Evolutionary conservation across 192 early-diverging fungal species (phyloP).

Genomic region (Dissophora ornata): DNA sequence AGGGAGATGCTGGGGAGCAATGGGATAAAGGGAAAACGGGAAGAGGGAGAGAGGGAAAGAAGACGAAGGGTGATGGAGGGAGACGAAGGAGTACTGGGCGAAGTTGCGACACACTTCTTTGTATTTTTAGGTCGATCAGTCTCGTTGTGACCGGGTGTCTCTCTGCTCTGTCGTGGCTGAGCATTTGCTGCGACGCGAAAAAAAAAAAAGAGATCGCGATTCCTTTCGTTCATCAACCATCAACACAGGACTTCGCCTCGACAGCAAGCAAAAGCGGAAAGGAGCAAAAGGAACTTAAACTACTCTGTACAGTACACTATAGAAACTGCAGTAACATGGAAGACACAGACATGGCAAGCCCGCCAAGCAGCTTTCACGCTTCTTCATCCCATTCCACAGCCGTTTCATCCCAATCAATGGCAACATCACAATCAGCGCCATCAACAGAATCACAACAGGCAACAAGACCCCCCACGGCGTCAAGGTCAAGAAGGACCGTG

Average conservation of each 20-base stretch:
- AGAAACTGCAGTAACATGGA: conserved; percentile 17
- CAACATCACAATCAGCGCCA: neutral
- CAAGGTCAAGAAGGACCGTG: conserved; percentile 9
- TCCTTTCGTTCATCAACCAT: neutral
- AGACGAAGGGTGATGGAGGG: too few relatives aligned
- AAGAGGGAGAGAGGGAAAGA: too few relatives aligned
- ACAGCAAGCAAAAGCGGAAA: neutral
- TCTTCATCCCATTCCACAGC: too few relatives aligned
- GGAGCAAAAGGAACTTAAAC: neutral
- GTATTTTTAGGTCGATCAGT: too few relatives aligned
- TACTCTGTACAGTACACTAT: too few relatives aligned
- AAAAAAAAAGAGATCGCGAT: neutral
- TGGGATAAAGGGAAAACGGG: too few relatives aligned
- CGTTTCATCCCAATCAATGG: neutral
- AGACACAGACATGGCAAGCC: conserved; percentile 48
- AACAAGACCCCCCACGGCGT: neutral
- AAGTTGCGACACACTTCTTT: too few relatives aligned
- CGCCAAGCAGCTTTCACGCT: conserved; percentile 20
- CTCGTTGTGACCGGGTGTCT: neutral
- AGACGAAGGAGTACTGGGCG: too few relatives aligned
- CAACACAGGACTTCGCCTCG: neutral
- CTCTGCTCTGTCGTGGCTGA: too few relatives aligned
- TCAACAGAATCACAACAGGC: neutral
- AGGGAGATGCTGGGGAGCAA: too few relatives aligned
- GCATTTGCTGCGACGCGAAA: neutral